These are phyloP conservation scores for Moelleriella libera DNA, from an alignment of 2,329 filamentous ascomycete species.

Conservation along the genomic window DNA sequence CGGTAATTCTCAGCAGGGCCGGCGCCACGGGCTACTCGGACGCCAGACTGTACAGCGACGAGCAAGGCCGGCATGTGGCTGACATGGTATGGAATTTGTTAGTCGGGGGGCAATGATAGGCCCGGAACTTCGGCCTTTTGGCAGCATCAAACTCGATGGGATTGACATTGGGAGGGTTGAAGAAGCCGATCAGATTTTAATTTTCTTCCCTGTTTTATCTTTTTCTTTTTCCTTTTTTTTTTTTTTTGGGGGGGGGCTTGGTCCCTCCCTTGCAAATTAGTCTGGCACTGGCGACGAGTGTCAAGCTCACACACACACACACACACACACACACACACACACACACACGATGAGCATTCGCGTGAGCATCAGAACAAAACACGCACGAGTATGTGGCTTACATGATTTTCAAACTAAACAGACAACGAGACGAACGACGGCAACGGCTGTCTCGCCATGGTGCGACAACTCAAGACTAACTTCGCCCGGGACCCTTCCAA, in stretches of 20 bases:
- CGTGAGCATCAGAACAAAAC: no score
- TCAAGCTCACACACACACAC: no score
- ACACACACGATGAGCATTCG: no score
- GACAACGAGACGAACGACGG: constrained; percentile 44
- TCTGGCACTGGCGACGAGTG: no score
- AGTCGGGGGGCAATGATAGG: constrained; percentile 27
- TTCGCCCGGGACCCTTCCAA: constrained; percentile 18
- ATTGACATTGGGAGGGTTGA: constrained; percentile 33
- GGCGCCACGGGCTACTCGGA: constrained; percentile 54
- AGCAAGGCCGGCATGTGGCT: constrained; percentile 38
- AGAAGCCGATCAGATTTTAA: no score
- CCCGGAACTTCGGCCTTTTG: constrained; percentile 47
- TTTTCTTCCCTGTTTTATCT: no score
- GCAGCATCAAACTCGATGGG: constrained; percentile 50
- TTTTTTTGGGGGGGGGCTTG: no score
- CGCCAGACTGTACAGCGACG: constrained; percentile 34
- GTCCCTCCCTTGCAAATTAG: no score
- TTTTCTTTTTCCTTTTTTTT: no score
- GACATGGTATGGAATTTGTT: constrained; percentile 55
- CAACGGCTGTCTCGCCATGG: constrained; percentile 47
- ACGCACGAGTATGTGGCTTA: no score
- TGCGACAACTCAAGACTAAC: constrained; percentile 33
- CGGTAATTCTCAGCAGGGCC: constrained; percentile 55
- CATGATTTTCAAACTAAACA: constrained; percentile 8
- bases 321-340: no score